A percentile compares a stretch with the other conserved stretches of the same genome.
Evolutionary conservation across 2,329 filamentous ascomycete species (phyloP).

Genomic region (Cladophialophora chaetospira): DNA sequence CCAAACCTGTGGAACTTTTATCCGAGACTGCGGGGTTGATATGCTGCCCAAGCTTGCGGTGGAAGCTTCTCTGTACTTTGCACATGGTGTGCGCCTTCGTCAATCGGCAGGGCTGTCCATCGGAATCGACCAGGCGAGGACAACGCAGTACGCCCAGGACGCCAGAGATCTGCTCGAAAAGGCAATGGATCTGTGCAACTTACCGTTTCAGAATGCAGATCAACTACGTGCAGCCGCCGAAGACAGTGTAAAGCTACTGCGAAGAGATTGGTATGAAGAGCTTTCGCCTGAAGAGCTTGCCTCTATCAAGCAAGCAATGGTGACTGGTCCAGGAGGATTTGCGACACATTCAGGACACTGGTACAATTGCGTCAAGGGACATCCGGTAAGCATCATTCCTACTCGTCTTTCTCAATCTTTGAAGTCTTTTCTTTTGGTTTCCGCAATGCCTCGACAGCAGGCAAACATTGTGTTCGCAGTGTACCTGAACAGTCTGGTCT

Average conservation of each 20-base stretch:
- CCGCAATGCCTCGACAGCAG: too few relatives aligned
- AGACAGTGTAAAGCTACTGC: slow-evolving; percentile 35
- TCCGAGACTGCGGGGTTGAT: slow-evolving; percentile 35
- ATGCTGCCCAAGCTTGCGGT: slow-evolving; percentile 44
- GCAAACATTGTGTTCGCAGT: too few relatives aligned
- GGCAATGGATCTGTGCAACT: slow-evolving; percentile 39
- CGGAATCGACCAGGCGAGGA: slow-evolving; percentile 19
- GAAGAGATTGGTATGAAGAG: slow-evolving; percentile 42
- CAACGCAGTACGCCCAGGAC: slow-evolving; percentile 30
- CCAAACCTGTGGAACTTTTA: slow-evolving; percentile 28
- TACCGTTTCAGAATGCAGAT: slow-evolving; percentile 37
- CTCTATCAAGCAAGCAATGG: slow-evolving; percentile 56
- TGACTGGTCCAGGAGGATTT: slow-evolving; percentile 50
- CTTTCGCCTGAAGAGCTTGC: slow-evolving; percentile 47
- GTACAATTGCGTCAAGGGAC: slow-evolving; percentile 61
- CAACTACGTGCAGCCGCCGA: slow-evolving; percentile 36
- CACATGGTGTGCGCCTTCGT: slow-evolving; percentile 36
- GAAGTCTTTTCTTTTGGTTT: background rate
- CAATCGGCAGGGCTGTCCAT: slow-evolving; percentile 20
- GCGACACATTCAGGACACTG: slow-evolving; percentile 55
- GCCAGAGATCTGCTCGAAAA: slow-evolving; percentile 30
- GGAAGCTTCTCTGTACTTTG: slow-evolving; percentile 40
- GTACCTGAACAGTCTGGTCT: too few relatives aligned
- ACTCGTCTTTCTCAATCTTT: too few relatives aligned
- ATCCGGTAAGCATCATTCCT: slow-evolving; percentile 42